These are phyloP conservation scores for Zasmidium citrigriseum DNA, from an alignment of 2,329 filamentous ascomycete genomes.

Conservation along the genomic window DNA sequence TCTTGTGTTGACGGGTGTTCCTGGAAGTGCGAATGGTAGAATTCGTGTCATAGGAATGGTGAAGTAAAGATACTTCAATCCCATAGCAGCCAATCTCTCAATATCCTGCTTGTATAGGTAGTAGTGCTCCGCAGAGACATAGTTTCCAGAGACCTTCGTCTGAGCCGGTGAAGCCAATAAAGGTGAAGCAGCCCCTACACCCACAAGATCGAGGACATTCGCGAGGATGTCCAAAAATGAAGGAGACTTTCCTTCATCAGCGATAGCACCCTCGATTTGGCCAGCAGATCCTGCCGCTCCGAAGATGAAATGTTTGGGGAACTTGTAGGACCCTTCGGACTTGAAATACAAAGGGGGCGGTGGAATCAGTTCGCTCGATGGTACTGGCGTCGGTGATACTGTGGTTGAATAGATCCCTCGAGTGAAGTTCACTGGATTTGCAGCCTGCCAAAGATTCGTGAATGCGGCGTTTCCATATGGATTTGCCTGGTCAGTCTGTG, in stretches of 20 bases:
- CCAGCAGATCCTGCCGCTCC: constrained; percentile 35
- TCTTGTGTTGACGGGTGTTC: constrained; percentile 48
- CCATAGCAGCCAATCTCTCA: constrained; percentile 42
- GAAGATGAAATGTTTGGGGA: constrained; percentile 33
- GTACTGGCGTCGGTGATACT: constrained; percentile 35
- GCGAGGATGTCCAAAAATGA: constrained; percentile 15
- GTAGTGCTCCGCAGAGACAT: constrained; percentile 51
- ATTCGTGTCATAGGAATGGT: constrained; percentile 52
- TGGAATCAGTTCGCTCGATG: constrained; percentile 34
- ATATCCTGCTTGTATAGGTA: constrained; percentile 45
- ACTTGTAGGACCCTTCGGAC: constrained; percentile 32
- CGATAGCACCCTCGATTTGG: constrained; percentile 34
- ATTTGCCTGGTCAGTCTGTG: background rate
- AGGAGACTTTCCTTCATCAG: constrained; percentile 32
- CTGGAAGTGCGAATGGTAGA: constrained; percentile 45
- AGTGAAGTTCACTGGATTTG: constrained; percentile 10
- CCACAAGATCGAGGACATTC: background rate
- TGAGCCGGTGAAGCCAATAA: background rate
- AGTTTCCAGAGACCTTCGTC: background rate
- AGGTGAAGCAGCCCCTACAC: background rate
- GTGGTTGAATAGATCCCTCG: constrained; percentile 25
- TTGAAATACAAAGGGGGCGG: constrained; percentile 36
- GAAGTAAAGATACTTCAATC: constrained; percentile 42
- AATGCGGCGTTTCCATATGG: constrained; percentile 11
- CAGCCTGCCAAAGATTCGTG: constrained; percentile 6